Evolutionary conservation across 116 monocot genomes (phyloP).

Genomic region (Phalaenopsis hybrid): DNA sequence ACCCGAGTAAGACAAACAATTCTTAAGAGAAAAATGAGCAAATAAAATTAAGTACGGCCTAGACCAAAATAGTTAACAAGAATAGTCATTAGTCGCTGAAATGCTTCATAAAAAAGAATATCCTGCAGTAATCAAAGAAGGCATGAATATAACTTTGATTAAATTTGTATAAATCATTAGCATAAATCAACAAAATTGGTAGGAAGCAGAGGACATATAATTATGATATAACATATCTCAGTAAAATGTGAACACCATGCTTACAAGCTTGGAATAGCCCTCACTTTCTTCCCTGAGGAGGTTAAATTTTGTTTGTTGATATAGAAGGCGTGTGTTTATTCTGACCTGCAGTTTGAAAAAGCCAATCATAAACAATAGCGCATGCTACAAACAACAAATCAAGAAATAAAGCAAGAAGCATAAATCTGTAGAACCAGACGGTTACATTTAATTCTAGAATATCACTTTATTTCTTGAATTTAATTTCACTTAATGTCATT

Average conservation of each 20-base stretch:
- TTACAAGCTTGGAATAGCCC: constrained; percentile 95
- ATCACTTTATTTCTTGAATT: not conserved
- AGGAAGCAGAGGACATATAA: not conserved
- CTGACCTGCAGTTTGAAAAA: constrained; percentile 54
- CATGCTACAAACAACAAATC: not conserved
- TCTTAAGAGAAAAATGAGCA: not conserved
- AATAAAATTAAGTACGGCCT: not conserved
- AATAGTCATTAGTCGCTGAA: not conserved
- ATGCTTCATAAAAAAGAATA: not conserved
- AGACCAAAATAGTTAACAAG: not conserved
- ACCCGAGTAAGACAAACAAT: not conserved
- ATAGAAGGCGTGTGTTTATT: constrained; percentile 93
- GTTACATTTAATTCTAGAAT: not conserved
- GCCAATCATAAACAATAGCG: not conserved
- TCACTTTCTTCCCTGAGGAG: constrained; percentile 97
- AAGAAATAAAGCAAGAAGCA: constrained; percentile 5
- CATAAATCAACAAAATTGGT: not conserved
- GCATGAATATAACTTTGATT: not conserved
- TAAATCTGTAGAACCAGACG: not conserved
- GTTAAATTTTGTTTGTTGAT: constrained; percentile 99
- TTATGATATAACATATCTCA: not conserved
- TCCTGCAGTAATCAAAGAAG: not conserved
- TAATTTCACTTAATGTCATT: not conserved
- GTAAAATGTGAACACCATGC: constrained; percentile 4
- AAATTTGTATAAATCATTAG: not conserved